Conservation (phyloP, 352 stramenopile species). For the Phytopythium litorale region DNA sequence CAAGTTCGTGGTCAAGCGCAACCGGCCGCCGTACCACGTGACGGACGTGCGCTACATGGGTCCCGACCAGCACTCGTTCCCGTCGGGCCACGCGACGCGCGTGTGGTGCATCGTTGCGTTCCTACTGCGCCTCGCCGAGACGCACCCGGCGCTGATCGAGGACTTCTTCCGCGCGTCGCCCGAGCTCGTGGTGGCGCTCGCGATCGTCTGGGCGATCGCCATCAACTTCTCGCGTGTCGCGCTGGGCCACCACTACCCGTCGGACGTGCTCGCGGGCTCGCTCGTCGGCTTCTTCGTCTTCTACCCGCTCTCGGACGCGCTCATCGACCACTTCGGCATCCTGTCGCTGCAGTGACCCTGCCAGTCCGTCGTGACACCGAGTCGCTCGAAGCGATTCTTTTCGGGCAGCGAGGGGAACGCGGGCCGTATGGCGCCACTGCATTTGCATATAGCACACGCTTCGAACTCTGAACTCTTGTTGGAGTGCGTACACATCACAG, state of each 20-base stretch:
- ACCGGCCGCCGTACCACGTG: constrained; percentile 48
- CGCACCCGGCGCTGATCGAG: constrained; percentile 20
- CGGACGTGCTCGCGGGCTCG: constrained; percentile 42
- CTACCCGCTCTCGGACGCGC: constrained; percentile 23
- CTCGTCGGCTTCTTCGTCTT: constrained; percentile 36
- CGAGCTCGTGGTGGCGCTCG: constrained; percentile 19
- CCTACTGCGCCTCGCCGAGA: constrained; percentile 33
- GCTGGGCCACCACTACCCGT: constrained; percentile 58
- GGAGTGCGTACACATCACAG: too few relatives aligned
- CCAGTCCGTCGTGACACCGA: not conserved
- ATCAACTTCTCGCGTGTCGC: constrained; percentile 56
- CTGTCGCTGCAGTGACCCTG: constrained; percentile 1
- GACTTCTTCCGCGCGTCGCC: constrained; percentile 36
- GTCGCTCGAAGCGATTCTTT: too few relatives aligned
- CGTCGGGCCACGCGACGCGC: constrained; percentile 57
- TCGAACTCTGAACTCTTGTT: too few relatives aligned
- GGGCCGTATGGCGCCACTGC: too few relatives aligned
- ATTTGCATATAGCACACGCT: too few relatives aligned
- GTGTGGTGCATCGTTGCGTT: constrained; percentile 42
- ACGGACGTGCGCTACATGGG: constrained; percentile 52
- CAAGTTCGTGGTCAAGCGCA: constrained; percentile 51
- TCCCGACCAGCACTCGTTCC: constrained; percentile 66
- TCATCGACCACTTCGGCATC: constrained; percentile 22
- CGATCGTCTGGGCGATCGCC: constrained; percentile 36
- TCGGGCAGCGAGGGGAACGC: too few relatives aligned